Base-by-base conservation (phyloP, 768 basidiomycete genomes). In the Leccinum imitatum region DNA sequence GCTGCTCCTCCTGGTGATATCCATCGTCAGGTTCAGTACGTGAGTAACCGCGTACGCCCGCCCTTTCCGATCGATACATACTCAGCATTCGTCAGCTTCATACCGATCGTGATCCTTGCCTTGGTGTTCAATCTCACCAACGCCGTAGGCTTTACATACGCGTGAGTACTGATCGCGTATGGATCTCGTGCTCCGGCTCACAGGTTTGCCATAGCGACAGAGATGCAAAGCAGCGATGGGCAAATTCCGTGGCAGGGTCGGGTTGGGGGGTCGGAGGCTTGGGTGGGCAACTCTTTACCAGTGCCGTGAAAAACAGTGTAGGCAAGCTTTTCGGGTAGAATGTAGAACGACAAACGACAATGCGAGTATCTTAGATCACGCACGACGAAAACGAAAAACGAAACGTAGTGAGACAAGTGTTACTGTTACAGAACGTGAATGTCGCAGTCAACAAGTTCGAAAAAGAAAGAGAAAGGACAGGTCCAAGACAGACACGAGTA, bases 61-160 rank as follows among this genome's bases (percentile, higher is more conserved):
- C 57, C 46, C 44, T 57, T 55, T 33, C 55, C 25, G 56, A 62
- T 56, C 39, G 30, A 27, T 14, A 54, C 62, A 25, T 13, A 54
- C 62, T 62, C 55, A 68, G 51, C 54, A 17, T 44, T 58, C 41
- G 48, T 46, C 69, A 97, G 95, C 9, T 98, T 95, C 75, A 79
- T 98, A 62, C 97, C 97, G 8, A 98, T 98, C 65, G 95, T 98
- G 56, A 74, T 88, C 44, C 86, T 99, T 37, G 97, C 97, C 1
- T 80, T 98, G 52, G 90, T 98, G 39, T 98, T 99, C 84, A 98
- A 99, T 73, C 70, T 94, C 54, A 94, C 93, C 9, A 98, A 98
- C 65, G 91, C 89, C n/a, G 79, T 98, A 55, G 96, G 96, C 11
- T 98, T 98, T 78, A 97, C 95, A 53, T 98, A 93, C 69, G 92